These are phyloP conservation scores for Galerina marginata DNA, from an alignment of 768 basidiomycete species.

Conservation along the genomic window DNA sequence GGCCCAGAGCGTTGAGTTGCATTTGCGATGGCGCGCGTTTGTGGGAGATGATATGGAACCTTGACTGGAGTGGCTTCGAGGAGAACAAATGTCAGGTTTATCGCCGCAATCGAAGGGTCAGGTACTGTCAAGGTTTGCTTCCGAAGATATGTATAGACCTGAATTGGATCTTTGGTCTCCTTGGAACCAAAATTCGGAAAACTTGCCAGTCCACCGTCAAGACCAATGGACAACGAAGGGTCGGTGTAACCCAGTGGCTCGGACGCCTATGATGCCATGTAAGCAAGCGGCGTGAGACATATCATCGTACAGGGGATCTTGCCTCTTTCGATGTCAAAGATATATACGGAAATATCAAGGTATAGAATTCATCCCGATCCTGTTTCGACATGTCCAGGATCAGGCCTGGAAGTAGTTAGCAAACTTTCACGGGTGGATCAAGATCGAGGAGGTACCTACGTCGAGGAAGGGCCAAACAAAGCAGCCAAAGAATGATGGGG, in stretches of 20 bases:
- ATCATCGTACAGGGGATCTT: slow-evolving; percentile 13
- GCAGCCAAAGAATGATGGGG: slow-evolving; percentile 43
- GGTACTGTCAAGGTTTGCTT: slow-evolving; percentile 32
- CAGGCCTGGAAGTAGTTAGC: slow-evolving; percentile 28
- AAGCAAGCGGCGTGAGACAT: slow-evolving; percentile 16
- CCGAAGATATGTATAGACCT: slow-evolving; percentile 12
- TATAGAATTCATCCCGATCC: slow-evolving; percentile 44
- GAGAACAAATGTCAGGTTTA: slow-evolving; percentile 58
- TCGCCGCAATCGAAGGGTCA: slow-evolving; percentile 47
- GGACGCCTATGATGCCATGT: background rate
- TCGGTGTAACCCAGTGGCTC: slow-evolving; percentile 1
- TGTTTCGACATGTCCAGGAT: slow-evolving; percentile 43
- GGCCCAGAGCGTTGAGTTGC: slow-evolving; percentile 53
- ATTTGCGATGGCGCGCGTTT: slow-evolving; percentile 49
- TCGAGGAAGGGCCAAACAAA: slow-evolving; percentile 44
- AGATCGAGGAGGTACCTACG: slow-evolving; percentile 34
- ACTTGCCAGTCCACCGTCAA: background rate
- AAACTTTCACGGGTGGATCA: slow-evolving; percentile 20
- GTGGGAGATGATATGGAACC: slow-evolving; percentile 56
- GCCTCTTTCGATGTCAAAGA: slow-evolving; percentile 24
- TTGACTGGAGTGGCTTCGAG: slow-evolving; percentile 49
- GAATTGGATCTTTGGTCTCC: background rate
- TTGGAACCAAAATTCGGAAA: background rate
- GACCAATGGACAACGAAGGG: background rate
- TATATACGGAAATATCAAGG: slow-evolving; percentile 30